Evolutionary conservation across 2,329 filamentous ascomycete species (phyloP), one percentile per base, ranked within the genome.

Genomic region (Colletotrichum spinosum): DNA sequence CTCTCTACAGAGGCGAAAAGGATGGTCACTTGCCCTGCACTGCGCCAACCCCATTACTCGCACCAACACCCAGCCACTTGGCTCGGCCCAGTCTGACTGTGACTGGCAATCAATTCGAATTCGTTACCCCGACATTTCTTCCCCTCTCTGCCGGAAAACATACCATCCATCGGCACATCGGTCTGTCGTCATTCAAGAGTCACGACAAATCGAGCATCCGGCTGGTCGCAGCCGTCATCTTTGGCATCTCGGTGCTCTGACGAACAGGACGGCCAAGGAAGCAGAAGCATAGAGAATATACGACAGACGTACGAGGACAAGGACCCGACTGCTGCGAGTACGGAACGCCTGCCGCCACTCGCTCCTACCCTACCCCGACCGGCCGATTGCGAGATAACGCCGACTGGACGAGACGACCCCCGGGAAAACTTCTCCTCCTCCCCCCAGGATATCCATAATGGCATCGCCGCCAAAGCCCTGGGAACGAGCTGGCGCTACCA

Each of bases 401-500:
- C 62, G 58, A 65, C 45, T 51, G 46, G 37, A 25, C 48, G 54
- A 41, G 52, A 53, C 45, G 42, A 42, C 45, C 55, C 39, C 35
- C 39, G 56, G 58, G 62, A 65, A 65, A 65, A 62, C 62, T 62
- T 62, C 35, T 62, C 25, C 25, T 25, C 25, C 25, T 62, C 62
- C 62, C 13, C 13, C 38, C 25, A 53, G 58, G 56, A 39, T 56
- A 62, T 41, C 53, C 52, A 62, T 7, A 69, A 89, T 89, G 85
- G 87, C 87, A 69, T 97, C 95, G 78, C 96, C 96, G 75, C 96
- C 96, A 60, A 99, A 99, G 81, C 96, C 96, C 51, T 99, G 96
- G 96, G 96, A 99, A 82, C 88, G 91, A 78, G 86, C 90, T 70
- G 91, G 90, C 79, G 86, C 88, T 68, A 83, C 83, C 71, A 75